Evolutionary conservation across 805 yeast genomes (phyloP).

Genomic region (Zygotorulaspora danielsina): DNA sequence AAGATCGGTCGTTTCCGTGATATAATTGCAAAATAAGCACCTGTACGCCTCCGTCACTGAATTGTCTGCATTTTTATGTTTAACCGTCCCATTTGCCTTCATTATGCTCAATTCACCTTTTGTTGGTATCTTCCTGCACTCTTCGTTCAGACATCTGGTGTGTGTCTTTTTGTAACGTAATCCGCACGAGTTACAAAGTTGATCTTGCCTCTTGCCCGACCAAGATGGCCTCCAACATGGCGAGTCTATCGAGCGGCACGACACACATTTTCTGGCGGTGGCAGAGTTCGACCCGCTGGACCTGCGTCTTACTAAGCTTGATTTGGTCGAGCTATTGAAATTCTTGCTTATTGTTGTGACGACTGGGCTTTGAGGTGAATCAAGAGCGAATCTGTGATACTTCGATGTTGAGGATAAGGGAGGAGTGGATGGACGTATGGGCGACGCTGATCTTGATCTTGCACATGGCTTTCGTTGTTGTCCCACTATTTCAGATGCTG

Average conservation of each 20-base stretch:
- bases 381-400: slow-evolving; percentile 23
- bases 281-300: slow-evolving; percentile 13
- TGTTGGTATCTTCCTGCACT: slow-evolving; percentile 87
- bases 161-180: slow-evolving; percentile 90
- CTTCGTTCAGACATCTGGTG: slow-evolving; percentile 73
- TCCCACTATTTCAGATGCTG: slow-evolving; percentile 2
- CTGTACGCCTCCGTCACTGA: slow-evolving; percentile 37
- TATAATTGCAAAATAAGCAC: slow-evolving; percentile 45
- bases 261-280: slow-evolving; percentile 62
- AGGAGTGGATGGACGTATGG: slow-evolving; percentile 17
- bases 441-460: slow-evolving; percentile 18
- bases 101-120: slow-evolving; percentile 92
- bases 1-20: slow-evolving; percentile 23
- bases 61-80: slow-evolving; percentile 32
- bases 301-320: slow-evolving; percentile 12
- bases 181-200: slow-evolving; percentile 94
- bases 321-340: slow-evolving; percentile 8
- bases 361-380: slow-evolving; percentile 21
- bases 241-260: slow-evolving; percentile 85
- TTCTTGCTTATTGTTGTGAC: slow-evolving; percentile 10
- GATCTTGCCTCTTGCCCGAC: slow-evolving; percentile 80
- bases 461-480: slow-evolving; percentile 1
- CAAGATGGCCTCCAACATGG: slow-evolving; percentile 99
- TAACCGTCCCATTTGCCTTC: slow-evolving; percentile 60
- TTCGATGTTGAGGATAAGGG: slow-evolving; percentile 16